phyloP scores from a whole-genome alignment of 202 grass and related monocot genomes.

The Setaria viridis region DNA sequence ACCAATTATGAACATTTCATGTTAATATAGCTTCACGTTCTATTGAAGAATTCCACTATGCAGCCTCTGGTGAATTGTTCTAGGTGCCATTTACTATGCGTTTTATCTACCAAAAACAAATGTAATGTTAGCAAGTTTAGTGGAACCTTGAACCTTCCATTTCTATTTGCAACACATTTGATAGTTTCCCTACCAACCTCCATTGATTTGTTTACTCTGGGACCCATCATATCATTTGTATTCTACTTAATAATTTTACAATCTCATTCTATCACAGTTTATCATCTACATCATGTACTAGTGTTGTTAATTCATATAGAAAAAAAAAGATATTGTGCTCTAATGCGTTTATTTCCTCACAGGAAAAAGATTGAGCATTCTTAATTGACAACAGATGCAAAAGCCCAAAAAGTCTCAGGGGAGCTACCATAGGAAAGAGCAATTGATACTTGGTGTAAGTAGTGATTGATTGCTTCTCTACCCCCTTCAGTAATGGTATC shows the following conservation, averaged over 20 bases:
- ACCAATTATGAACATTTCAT: background rate
- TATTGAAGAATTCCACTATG: background rate
- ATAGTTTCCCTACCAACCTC: background rate
- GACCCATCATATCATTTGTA: background rate
- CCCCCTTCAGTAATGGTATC: background rate
- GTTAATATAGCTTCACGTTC: background rate
- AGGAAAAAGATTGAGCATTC: slow-evolving; percentile 74
- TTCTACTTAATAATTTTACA: background rate
- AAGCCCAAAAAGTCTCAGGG: slow-evolving; percentile 52
- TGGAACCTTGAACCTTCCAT: background rate
- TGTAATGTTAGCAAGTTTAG: background rate
- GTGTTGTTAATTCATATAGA: slow-evolving; percentile 16
- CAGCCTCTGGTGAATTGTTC: background rate
- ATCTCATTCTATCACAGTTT: background rate
- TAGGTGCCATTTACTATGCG: background rate
- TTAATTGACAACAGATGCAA: slow-evolving; percentile 56
- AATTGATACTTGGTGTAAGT: slow-evolving; percentile 57
- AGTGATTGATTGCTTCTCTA: slow-evolving; percentile 4
- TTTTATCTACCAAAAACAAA: background rate
- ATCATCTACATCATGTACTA: background rate
- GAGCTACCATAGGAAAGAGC: slow-evolving; percentile 52
- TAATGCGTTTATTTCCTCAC: slow-evolving; percentile 31
- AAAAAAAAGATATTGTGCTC: background rate
- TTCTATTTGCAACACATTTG: background rate
- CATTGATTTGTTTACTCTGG: slow-evolving; percentile 3